Conservation (phyloP, 2,329 filamentous ascomycete genomes). For the Drechslera avenae region DNA sequence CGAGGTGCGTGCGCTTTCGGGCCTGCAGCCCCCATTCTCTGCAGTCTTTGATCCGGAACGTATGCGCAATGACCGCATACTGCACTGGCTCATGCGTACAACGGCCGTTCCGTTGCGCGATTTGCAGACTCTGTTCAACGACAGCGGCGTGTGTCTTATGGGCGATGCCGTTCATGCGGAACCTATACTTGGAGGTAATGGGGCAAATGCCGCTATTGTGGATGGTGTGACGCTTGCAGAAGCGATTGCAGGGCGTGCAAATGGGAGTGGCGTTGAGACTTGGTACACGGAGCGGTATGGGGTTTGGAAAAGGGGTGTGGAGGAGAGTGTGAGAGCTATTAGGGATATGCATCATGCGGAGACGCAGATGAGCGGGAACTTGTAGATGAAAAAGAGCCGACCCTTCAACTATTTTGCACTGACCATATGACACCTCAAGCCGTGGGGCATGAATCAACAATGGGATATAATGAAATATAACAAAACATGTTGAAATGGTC, state of each 20-base stretch:
- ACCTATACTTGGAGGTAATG: slow-evolving; percentile 49
- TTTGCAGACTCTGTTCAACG: slow-evolving; percentile 20
- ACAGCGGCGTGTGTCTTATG: slow-evolving; percentile 20
- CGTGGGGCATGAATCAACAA: no score
- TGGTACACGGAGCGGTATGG: slow-evolving; percentile 1
- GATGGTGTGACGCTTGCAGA: slow-evolving; percentile 44
- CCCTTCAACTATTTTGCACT: no score
- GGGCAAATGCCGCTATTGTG: slow-evolving; percentile 49
- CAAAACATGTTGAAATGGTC: no score
- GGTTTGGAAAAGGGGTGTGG: not conserved
- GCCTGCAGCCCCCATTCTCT: slow-evolving; percentile 38
- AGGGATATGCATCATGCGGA: not conserved
- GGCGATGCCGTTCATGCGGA: slow-evolving; percentile 51
- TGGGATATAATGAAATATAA: no score
- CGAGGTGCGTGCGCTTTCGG: slow-evolving; percentile 36
- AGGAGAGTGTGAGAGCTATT: not conserved
- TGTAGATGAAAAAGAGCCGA: not conserved
- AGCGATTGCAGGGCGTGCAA: not conserved
- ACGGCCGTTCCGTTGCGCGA: slow-evolving; percentile 23
- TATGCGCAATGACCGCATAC: slow-evolving; percentile 42
- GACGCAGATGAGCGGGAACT: not conserved
- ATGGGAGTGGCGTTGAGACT: not conserved
- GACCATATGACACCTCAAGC: no score
- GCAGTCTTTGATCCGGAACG: slow-evolving; percentile 40
- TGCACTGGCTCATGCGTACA: slow-evolving; percentile 53